Conservation (phyloP, 352 stramenopile genomes). For the Phytophthora syringae region DNA sequence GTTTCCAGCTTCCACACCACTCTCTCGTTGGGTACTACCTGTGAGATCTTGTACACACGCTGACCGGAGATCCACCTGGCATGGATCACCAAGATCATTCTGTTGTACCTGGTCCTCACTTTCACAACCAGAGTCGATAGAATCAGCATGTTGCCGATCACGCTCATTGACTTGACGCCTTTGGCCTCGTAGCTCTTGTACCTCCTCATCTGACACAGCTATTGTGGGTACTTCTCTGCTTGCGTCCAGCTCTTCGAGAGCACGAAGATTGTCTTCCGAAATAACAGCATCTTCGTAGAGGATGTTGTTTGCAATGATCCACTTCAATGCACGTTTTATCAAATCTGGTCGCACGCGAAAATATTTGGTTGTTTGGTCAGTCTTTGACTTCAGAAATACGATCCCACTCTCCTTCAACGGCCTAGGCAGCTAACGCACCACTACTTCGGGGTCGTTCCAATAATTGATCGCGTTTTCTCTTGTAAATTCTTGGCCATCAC, state of each 20-base stretch:
- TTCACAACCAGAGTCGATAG: no score
- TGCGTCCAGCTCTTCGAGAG: neutral
- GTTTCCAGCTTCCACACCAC: no score
- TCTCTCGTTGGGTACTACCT: no score
- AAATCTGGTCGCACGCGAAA: neutral
- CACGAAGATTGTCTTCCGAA: slow-evolving; percentile 1
- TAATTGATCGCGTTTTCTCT: neutral
- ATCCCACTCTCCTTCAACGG: neutral
- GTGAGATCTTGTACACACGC: no score
- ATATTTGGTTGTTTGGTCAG: neutral
- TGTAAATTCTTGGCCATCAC: neutral
- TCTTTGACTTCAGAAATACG: neutral
- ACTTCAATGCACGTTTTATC: neutral
- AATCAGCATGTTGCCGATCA: no score
- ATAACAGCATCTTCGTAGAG: neutral
- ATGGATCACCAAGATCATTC: no score
- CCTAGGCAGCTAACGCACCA: neutral
- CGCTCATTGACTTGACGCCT: no score
- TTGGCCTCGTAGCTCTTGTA: no score
- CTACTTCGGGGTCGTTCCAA: neutral
- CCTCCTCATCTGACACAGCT: no score
- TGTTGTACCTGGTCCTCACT: no score
- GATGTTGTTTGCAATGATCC: neutral
- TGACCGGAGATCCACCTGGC: no score
- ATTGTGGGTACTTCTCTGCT: no score